Percentiles rank a stretch among this genome's conserved stretches.
These are phyloP conservation scores for Ramichloridium luteum DNA, from an alignment of 2,329 filamentous ascomycete genomes.

Conservation along the genomic window DNA sequence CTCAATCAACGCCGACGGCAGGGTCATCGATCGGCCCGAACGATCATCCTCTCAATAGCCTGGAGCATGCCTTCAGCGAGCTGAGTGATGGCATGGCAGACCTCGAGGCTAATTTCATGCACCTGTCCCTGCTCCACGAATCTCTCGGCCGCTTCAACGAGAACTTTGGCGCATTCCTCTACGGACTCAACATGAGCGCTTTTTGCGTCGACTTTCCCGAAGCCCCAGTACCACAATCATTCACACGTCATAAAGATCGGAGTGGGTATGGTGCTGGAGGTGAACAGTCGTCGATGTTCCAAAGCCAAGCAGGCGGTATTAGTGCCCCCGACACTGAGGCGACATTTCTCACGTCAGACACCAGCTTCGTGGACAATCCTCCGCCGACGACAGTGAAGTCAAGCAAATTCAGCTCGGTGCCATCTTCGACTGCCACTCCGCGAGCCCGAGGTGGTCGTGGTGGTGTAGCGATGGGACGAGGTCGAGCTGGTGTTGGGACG, in stretches of 20 bases:
- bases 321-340: conserved; percentile 53
- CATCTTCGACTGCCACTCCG: conserved; percentile 7
- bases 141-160: conserved; percentile 86
- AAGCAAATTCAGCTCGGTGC: conserved; percentile 13
- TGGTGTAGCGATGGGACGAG: conserved; percentile 22
- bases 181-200: conserved; percentile 96
- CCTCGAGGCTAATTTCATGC: conserved; percentile 93
- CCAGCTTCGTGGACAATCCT: conserved; percentile 80
- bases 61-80: conserved; percentile 88
- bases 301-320: conserved; percentile 7
- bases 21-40: conserved; percentile 31
- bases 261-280: conserved; percentile 5
- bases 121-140: conserved; percentile 94
- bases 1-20: conserved; percentile 36
- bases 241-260: conserved; percentile 45
- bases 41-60: conserved; percentile 60
- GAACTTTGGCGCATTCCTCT: conserved; percentile 89
- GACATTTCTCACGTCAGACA: conserved; percentile 88
- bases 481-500: conserved; percentile 16
- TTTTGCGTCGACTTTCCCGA: conserved; percentile 98
- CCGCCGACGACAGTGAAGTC: conserved; percentile 39
- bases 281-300: conserved; percentile 6
- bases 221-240: conserved; percentile 76
- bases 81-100: conserved; percentile 89
- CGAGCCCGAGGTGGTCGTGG: conserved; percentile 19